Base-by-base conservation (phyloP, 2,329 filamentous ascomycete species). In the Elsinoe arachidis region DNA sequence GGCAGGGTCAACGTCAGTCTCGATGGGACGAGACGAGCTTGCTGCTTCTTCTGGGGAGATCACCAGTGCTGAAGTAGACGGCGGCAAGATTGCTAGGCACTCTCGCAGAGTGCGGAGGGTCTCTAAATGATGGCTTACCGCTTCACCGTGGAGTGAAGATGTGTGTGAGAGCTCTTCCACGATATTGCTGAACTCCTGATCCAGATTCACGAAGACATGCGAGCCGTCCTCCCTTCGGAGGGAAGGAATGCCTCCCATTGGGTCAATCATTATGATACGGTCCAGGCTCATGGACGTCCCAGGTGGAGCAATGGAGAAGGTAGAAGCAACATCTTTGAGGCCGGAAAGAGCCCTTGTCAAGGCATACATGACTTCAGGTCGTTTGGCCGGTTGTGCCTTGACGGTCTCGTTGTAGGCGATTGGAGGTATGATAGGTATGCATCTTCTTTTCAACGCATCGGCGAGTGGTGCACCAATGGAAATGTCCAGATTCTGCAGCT, bases 191-290 rank as follows among this genome's bases (percentile, higher is more conserved):
- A 87, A 96, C 68, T 99, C 92, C 67, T 97, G 90, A 67, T 95
- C 87, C 58, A 99, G 79, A 65, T 99, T 99, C 67, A 99, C 82
- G 67, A 96, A 97, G 6, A 93, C 82, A 68, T 93, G 87, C 1
- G 87, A 80, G 53, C 79, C 81, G 63, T 70, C 86, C 73, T 44
- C 80, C 74, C 62, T 80, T 70, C 68, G 78, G 73, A 64, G 79
- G 69, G 59, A 88, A 0, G 93, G 93, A 46, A 91, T 90, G 0
- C 90, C 92, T 2, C 93, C 93, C 0, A 90, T 73, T 0, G 88
- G 85, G 69, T 99, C 93, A 5, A 99, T 78, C 26, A 99, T 76
- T 61, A 99, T 95, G 41, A 99, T 78, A 35, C 92, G 82, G 67
- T 97, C 92, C 5, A 99, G 74, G 15, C 46, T 41, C 6, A 30